phyloP scores from a whole-genome alignment of 2,329 filamentous ascomycete species.

The Sclerotinia nivalis region DNA sequence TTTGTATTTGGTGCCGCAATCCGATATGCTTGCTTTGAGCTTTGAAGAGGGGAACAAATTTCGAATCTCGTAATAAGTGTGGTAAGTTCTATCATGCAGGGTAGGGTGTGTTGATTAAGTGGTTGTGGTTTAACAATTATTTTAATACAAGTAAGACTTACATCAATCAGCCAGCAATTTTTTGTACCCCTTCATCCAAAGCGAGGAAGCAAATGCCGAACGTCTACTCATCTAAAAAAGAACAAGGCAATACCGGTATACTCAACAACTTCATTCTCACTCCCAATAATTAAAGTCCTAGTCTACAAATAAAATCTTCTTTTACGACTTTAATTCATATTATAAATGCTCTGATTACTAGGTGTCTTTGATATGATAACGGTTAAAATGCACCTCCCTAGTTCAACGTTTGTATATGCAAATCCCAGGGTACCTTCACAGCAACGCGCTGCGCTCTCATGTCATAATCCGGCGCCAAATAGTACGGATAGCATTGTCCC shows the following conservation, averaged over 20 bases:
- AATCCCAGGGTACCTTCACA: neutral
- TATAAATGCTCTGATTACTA: no score
- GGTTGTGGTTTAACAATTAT: neutral
- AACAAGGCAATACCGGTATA: no score
- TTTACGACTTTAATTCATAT: no score
- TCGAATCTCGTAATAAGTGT: neutral
- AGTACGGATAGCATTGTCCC: neutral
- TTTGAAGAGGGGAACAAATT: neutral
- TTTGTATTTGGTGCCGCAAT: constrained; percentile 8
- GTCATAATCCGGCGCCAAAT: neutral
- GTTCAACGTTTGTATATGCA: neutral
- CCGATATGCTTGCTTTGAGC: neutral
- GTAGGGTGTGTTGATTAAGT: neutral
- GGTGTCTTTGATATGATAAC: neutral
- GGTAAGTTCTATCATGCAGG: neutral
- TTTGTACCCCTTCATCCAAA: constrained; percentile 1
- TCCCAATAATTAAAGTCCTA: no score
- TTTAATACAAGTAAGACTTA: neutral
- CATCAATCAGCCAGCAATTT: neutral
- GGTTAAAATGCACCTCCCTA: neutral
- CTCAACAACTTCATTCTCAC: no score
- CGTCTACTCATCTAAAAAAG: neutral
- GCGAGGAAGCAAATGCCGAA: neutral
- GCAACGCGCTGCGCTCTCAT: neutral
- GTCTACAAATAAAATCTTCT: no score